Conservation (phyloP, 2,329 filamentous ascomycete species). For the Pochonia chlamydosporia region DNA sequence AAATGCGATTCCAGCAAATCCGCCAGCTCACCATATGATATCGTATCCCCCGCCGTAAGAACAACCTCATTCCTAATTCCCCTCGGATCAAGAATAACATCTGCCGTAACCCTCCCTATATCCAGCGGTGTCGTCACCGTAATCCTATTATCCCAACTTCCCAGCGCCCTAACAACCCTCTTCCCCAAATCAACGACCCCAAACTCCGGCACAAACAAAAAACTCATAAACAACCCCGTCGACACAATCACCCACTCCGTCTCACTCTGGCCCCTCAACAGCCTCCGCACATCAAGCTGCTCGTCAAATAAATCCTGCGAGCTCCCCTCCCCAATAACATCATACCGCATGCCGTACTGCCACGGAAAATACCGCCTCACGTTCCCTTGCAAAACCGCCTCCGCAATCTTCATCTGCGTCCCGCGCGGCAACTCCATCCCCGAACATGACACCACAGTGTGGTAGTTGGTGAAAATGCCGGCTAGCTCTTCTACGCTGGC, state of each 20-base stretch:
- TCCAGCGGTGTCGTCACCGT: slow-evolving; percentile 58
- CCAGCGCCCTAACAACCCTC: slow-evolving; percentile 45
- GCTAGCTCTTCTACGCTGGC: slow-evolving; percentile 32
- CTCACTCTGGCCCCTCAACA: slow-evolving; percentile 40
- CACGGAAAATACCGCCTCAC: slow-evolving; percentile 58
- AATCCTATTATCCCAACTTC: slow-evolving; percentile 55
- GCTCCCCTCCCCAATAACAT: slow-evolving; percentile 51
- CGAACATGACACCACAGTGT: slow-evolving; percentile 53
- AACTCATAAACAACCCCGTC: slow-evolving; percentile 67
- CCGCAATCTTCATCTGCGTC: slow-evolving; percentile 51
- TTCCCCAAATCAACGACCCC: slow-evolving; percentile 50
- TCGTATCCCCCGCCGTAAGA: slow-evolving; percentile 56
- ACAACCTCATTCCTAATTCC: slow-evolving; percentile 38
- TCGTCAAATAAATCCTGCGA: slow-evolving; percentile 63
- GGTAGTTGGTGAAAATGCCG: slow-evolving; percentile 36
- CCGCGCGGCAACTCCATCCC: slow-evolving; percentile 53
- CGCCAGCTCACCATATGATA: slow-evolving; percentile 50
- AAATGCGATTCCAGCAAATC: slow-evolving; percentile 42
- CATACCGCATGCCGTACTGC: slow-evolving; percentile 72
- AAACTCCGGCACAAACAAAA: slow-evolving; percentile 58
- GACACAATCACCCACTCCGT: slow-evolving; percentile 60
- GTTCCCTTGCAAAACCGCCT: slow-evolving; percentile 46
- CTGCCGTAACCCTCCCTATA: slow-evolving; percentile 56
- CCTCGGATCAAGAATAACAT: slow-evolving; percentile 41
- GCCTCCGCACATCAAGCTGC: slow-evolving; percentile 52